Conservation (phyloP, 352 stramenopile species). For the Phytophthora podocarpi region DNA sequence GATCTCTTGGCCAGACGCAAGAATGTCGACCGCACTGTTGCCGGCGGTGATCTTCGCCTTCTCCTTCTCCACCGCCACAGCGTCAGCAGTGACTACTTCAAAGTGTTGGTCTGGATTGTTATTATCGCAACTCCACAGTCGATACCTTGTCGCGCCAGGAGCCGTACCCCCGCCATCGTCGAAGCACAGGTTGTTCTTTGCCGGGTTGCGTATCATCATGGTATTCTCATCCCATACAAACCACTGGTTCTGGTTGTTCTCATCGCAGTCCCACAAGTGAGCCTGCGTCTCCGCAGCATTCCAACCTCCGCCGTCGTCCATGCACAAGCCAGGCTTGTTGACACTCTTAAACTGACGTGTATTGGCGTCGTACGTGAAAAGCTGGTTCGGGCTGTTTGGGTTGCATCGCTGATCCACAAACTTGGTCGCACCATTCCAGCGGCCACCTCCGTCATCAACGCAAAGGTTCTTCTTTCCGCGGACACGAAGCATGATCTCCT, state of each 20-base stretch:
- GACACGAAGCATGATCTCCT: conserved; percentile 30
- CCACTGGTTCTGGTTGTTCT: conserved; percentile 33
- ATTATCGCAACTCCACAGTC: too few relatives aligned
- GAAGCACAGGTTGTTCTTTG: conserved; percentile 41
- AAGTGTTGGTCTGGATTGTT: too few relatives aligned
- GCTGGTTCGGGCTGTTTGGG: conserved; percentile 19
- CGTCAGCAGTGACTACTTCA: conserved; percentile 2
- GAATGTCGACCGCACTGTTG: conserved; percentile 10
- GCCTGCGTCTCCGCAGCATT: conserved; percentile 9
- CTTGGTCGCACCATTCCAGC: conserved; percentile 19
- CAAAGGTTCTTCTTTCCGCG: conserved; percentile 34
- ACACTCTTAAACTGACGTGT: conserved; percentile 15
- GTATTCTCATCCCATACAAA: conserved; percentile 36
- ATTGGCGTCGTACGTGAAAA: conserved; percentile 21
- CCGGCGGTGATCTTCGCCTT: conserved; percentile 16
- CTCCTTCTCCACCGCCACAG: conserved; percentile 16
- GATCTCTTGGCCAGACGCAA: conserved; percentile 24
- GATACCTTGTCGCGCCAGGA: background rate
- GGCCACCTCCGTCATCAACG: conserved; percentile 38
- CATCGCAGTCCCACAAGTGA: conserved; percentile 29
- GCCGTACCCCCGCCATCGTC: conserved; percentile 31
- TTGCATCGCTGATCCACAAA: conserved; percentile 28
- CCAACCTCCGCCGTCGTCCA: conserved; percentile 28
- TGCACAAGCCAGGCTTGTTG: conserved; percentile 14
- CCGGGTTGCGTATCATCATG: conserved; percentile 36